Evolutionary conservation across 192 early-diverging fungal species (phyloP).

Genomic region (Spizellomyces punctatus): DNA sequence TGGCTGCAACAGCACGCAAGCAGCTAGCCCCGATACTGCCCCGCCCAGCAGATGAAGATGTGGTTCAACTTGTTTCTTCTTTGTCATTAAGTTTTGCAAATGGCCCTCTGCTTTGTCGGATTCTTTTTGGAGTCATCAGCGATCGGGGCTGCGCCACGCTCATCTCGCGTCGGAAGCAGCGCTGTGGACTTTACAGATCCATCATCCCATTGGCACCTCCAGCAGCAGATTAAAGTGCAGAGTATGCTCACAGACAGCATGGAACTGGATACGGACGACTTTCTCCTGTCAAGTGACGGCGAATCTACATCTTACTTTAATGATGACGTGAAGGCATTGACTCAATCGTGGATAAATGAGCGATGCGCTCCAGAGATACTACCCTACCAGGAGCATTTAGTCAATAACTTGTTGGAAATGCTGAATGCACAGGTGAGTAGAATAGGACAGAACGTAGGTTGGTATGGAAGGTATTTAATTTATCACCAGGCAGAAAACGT

Average conservation of each 20-base stretch:
- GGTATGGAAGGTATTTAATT: neutral
- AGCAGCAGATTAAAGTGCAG: no score
- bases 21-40: slow-evolving; percentile 72
- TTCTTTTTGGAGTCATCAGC: no score
- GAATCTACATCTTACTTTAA: slow-evolving; percentile 18
- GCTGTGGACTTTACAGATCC: no score
- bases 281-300: no score
- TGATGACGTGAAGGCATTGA: slow-evolving; percentile 49
- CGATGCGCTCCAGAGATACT: slow-evolving; percentile 68
- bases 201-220: no score
- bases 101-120: no score
- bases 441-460: neutral
- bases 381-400: slow-evolving; percentile 45
- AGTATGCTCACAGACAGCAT: no score
- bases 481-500: slow-evolving; percentile 9
- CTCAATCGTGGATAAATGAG: slow-evolving; percentile 70
- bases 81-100: neutral
- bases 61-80: slow-evolving; percentile 9
- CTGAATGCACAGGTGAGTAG: slow-evolving; percentile 58
- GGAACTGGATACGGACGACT: no score
- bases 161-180: no score
- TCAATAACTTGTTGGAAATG: slow-evolving; percentile 55
- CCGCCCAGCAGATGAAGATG: slow-evolving; percentile 72
- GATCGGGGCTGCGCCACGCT: no score
- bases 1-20: slow-evolving; percentile 83